Conservation (phyloP, 169 alveolate species). For the Plasmodium inui region DNA sequence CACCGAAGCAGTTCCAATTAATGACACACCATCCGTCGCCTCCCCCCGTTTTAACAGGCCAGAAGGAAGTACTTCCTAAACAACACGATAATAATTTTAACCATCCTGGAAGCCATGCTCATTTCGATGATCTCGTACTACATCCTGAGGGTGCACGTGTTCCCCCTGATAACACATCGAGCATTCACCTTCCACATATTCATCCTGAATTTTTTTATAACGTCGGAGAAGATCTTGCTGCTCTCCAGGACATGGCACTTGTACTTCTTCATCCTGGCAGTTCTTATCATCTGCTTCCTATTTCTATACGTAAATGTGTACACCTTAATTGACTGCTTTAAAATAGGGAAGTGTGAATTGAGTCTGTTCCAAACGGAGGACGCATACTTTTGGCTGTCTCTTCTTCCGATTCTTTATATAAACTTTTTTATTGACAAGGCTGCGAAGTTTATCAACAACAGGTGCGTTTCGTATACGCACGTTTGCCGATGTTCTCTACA, state of each 20-base stretch:
- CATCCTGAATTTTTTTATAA: constrained; percentile 45
- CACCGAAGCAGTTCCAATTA: background rate
- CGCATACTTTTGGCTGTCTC: constrained; percentile 61
- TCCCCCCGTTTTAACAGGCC: constrained; percentile 22
- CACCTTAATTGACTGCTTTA: constrained; percentile 54
- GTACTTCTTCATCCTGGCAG: constrained; percentile 42
- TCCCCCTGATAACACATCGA: constrained; percentile 50
- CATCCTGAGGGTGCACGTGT: constrained; percentile 3
- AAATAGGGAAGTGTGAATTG: constrained; percentile 62
- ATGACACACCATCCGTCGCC: background rate
- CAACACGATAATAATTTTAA: constrained; percentile 58
- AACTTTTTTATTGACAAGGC: constrained; percentile 42
- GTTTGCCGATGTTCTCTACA: background rate
- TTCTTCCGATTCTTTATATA: constrained; percentile 43
- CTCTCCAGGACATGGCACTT: constrained; percentile 72
- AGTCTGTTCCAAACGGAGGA: constrained; percentile 37
- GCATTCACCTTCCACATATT: constrained; percentile 66
- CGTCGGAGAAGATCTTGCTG: constrained; percentile 53
- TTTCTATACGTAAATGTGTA: constrained; percentile 56
- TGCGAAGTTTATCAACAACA: constrained; percentile 28
- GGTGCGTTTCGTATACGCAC: background rate
- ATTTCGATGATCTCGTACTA: constrained; percentile 34
- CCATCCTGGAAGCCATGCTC: constrained; percentile 45
- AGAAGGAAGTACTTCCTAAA: constrained; percentile 68
- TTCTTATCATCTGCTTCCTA: constrained; percentile 18